Evolutionary conservation across 73 alveolate species (phyloP).

Genomic region (Paramecium pentaurelia): DNA sequence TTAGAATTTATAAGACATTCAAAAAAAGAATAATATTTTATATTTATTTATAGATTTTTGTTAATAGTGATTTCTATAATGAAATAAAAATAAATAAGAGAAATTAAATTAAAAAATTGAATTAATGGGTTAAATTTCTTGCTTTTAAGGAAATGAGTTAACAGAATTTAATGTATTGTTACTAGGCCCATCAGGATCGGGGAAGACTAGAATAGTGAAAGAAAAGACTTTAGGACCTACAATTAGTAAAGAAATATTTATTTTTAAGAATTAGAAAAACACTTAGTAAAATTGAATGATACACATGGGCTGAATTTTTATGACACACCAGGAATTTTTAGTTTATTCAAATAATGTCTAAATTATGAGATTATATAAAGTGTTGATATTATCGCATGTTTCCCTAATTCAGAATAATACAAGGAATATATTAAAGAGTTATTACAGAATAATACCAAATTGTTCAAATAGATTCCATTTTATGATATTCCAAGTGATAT

Average conservation of each 20-base stretch:
- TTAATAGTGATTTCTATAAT: too few relatives aligned
- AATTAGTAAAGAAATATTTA: not conserved
- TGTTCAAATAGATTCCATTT: not conserved
- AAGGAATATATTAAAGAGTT: slow-evolving; percentile 20
- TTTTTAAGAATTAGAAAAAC: not conserved
- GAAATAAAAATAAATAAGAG: not conserved
- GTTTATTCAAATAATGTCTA: slow-evolving; percentile 1
- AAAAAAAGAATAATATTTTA: too few relatives aligned
- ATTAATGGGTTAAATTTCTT: slow-evolving; percentile 3
- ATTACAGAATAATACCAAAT: not conserved
- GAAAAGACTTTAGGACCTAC: slow-evolving; percentile 17
- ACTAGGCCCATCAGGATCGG: slow-evolving; percentile 27
- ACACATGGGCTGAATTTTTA: not conserved
- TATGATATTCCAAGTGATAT: not conserved
- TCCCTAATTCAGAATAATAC: not conserved
- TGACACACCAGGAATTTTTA: slow-evolving; percentile 37
- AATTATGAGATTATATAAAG: not conserved
- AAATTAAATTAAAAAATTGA: not conserved
- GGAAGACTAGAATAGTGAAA: slow-evolving; percentile 3
- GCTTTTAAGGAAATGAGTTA: not conserved
- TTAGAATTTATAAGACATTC: too few relatives aligned
- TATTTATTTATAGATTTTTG: not conserved
- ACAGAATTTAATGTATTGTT: slow-evolving; percentile 10
- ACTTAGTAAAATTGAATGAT: slow-evolving; percentile 18
- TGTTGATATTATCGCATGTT: slow-evolving; percentile 2